Evolutionary conservation across 202 grass and related monocot genomes (phyloP).

Genomic region (Hordeum pubiflorum): DNA sequence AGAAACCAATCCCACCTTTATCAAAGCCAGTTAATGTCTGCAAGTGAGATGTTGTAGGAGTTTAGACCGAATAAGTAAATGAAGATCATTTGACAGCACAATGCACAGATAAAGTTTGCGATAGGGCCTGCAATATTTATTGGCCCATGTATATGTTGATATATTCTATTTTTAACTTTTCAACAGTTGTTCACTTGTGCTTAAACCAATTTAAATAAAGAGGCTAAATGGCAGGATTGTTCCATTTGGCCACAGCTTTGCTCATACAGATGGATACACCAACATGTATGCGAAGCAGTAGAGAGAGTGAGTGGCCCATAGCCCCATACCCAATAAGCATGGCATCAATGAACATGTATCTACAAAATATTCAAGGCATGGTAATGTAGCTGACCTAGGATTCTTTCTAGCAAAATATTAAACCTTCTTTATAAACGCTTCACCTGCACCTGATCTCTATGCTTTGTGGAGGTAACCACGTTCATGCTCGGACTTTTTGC

Average conservation of each 20-base stretch:
- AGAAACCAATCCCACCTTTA: constrained; percentile 83
- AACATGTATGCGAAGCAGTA: not conserved
- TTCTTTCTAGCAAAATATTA: constrained; percentile 5
- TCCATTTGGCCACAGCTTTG: not conserved
- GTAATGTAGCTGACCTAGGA: not conserved
- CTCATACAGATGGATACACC: not conserved
- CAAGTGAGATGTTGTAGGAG: constrained; percentile 16
- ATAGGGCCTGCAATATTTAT: not conserved
- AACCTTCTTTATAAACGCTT: not conserved
- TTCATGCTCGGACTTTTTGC: not conserved
- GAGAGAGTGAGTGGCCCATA: not conserved
- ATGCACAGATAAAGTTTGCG: not conserved
- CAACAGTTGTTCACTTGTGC: not conserved
- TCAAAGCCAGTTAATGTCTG: constrained; percentile 72
- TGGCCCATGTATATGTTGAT: not conserved
- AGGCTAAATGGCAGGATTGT: not conserved
- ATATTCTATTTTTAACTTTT: not conserved
- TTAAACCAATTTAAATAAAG: not conserved
- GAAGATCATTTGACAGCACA: not conserved
- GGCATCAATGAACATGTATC: not conserved
- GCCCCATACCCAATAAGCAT: not conserved
- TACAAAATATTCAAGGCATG: not conserved
- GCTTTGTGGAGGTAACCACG: not conserved
- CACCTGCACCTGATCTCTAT: not conserved
- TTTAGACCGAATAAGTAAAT: not conserved